A percentile compares a stretch with the other conserved stretches of the same genome.
Conservation (phyloP, 768 basidiomycete genomes). For the Rhizopogon rudus region DNA sequence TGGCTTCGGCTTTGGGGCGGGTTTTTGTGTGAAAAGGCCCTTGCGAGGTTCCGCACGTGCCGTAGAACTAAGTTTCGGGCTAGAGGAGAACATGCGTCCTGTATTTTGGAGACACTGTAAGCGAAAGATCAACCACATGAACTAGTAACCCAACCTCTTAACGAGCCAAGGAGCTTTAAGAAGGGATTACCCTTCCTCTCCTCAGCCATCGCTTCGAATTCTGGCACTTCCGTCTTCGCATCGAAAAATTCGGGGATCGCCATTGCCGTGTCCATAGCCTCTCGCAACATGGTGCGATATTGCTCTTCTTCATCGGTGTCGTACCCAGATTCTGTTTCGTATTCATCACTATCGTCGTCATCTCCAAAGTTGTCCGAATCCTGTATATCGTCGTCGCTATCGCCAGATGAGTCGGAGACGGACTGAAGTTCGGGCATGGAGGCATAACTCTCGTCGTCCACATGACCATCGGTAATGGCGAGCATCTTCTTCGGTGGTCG, state of each 20-base stretch:
- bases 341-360: constrained; percentile 29
- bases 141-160: constrained; percentile 49
- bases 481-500: constrained; percentile 36
- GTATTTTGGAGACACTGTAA: background rate
- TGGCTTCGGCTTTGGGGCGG: constrained; percentile 5
- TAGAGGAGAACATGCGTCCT: constrained; percentile 64
- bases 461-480: constrained; percentile 43
- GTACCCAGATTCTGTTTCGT: constrained; percentile 42
- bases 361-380: constrained; percentile 28
- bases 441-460: constrained; percentile 35
- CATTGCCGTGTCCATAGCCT: constrained; percentile 69
- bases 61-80: constrained; percentile 38
- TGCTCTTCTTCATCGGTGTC: constrained; percentile 69
- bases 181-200: constrained; percentile 72
- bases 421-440: constrained; percentile 69
- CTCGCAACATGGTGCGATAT: constrained; percentile 53
- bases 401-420: constrained; percentile 56
- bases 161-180: constrained; percentile 65
- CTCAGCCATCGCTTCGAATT: constrained; percentile 39
- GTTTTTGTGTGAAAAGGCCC: constrained; percentile 14
- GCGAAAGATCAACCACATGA: background rate
- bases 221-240: constrained; percentile 38
- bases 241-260: constrained; percentile 56
- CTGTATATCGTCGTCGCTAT: constrained; percentile 29
- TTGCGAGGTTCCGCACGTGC: constrained; percentile 29